Percentiles rank a stretch among this genome's conserved stretches.
These are phyloP conservation scores for Cystobasidiopsis lactophilus DNA, from an alignment of 768 basidiomycete species.

Conservation along the genomic window DNA sequence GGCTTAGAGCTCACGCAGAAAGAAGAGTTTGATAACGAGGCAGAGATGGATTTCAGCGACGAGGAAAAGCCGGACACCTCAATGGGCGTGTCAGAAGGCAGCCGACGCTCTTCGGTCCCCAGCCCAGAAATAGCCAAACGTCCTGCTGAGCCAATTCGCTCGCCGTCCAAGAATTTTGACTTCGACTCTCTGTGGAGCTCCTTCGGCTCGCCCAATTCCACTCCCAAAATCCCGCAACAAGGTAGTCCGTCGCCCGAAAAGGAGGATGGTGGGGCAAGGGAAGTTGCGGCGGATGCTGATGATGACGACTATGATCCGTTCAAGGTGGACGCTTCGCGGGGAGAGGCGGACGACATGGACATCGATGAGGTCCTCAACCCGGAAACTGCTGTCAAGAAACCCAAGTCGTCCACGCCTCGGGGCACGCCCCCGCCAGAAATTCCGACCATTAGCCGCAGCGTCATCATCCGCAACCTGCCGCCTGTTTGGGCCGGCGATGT, in stretches of 20 bases:
- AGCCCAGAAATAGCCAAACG: too few species aligned
- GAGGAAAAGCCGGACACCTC: too few species aligned
- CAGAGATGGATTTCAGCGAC: too few species aligned
- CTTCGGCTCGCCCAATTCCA: slow-evolving; percentile 12
- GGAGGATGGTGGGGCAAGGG: not conserved
- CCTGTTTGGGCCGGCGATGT: slow-evolving; percentile 16
- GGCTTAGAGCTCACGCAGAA: too few species aligned
- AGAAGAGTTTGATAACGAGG: too few species aligned
- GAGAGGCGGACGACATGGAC: slow-evolving; percentile 38
- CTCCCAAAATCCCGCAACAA: not conserved
- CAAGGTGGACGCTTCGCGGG: slow-evolving; percentile 2
- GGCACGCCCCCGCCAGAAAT: not conserved
- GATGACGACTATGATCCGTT: slow-evolving; percentile 9
- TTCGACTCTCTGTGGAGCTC: slow-evolving; percentile 17
- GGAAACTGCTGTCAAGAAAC: not conserved
- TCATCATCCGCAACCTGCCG: slow-evolving; percentile 5
- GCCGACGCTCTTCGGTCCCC: too few species aligned
- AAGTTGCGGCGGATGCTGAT: not conserved
- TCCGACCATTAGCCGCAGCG: not conserved
- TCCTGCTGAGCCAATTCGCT: too few species aligned
- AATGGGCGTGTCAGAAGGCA: too few species aligned
- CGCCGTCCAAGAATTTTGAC: too few species aligned
- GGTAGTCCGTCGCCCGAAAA: not conserved
- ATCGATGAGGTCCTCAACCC: slow-evolving; percentile 64
- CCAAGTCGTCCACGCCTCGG: not conserved